A percentile compares a stretch with the other conserved stretches of the same genome.
Evolutionary conservation across 345 rosid genomes (phyloP).

Genomic region (Carallia pectinifolia): DNA sequence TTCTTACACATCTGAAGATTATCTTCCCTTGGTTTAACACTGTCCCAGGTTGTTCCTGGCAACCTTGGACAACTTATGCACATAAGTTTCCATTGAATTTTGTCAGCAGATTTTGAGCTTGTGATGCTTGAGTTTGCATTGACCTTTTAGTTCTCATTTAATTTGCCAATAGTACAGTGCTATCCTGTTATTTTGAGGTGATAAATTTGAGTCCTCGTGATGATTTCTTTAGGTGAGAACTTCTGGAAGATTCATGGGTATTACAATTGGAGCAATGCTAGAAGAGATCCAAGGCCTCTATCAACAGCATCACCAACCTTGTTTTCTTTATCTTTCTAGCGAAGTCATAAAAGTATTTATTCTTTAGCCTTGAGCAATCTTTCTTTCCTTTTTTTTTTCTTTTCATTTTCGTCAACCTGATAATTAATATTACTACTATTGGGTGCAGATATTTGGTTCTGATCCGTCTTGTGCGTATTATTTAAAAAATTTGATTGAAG

Average conservation of each 20-base stretch:
- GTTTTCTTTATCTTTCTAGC: slow-evolving; percentile 97
- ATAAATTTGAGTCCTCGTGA: neutral
- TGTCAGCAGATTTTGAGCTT: neutral
- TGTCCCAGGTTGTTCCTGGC: no score
- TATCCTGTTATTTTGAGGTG: slow-evolving; percentile 3
- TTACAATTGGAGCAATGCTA: slow-evolving; percentile 90
- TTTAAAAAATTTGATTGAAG: slow-evolving; percentile 84
- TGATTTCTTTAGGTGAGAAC: slow-evolving; percentile 74
- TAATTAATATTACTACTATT: slow-evolving; percentile 82
- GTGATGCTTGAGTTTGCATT: neutral
- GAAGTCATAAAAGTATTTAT: slow-evolving; percentile 90
- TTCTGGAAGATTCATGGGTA: slow-evolving; percentile 89
- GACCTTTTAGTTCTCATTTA: neutral
- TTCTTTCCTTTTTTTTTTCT: neutral
- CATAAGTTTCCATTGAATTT: neutral
- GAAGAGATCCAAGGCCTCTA: slow-evolving; percentile 87
- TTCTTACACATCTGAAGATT: neutral
- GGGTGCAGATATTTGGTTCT: slow-evolving; percentile 96
- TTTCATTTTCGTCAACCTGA: slow-evolving; percentile 14
- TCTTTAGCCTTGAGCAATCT: slow-evolving; percentile 1
- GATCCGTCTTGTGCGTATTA: slow-evolving; percentile 87
- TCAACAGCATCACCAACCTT: slow-evolving; percentile 94
- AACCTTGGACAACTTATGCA: neutral
- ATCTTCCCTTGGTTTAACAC: no score
- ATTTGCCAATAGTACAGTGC: neutral